phyloP scores from a whole-genome alignment of 805 yeast genomes.

The Teunomyces kruisii region DNA sequence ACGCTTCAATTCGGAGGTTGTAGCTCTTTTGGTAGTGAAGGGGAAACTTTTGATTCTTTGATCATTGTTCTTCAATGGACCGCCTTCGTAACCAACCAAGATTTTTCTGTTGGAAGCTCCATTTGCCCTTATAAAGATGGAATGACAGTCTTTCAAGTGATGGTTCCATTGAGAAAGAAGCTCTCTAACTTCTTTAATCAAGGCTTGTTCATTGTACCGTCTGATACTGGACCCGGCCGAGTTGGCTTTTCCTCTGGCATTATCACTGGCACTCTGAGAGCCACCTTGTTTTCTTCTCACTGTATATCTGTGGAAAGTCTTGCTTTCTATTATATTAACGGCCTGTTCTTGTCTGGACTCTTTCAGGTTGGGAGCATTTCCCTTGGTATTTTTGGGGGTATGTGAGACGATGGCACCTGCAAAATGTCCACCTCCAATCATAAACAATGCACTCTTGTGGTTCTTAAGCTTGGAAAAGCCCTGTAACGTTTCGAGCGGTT shows the following conservation, averaged over 20 bases:
- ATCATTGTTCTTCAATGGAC: constrained; percentile 54
- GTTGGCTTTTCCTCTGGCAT: constrained; percentile 90
- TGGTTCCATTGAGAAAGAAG: constrained; percentile 65
- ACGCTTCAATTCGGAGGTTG: constrained; percentile 71
- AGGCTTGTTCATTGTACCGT: constrained; percentile 84
- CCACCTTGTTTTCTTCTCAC: constrained; percentile 98
- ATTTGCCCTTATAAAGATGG: constrained; percentile 77
- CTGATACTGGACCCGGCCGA: constrained; percentile 93
- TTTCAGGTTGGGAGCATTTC: constrained; percentile 49
- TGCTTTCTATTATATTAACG: constrained; percentile 67
- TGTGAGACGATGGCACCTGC: constrained; percentile 93
- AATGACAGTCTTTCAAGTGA: constrained; percentile 58
- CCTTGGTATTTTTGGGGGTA: constrained; percentile 52
- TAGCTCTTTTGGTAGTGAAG: constrained; percentile 87
- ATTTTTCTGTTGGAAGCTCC: constrained; percentile 67
- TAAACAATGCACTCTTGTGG: constrained; percentile 70
- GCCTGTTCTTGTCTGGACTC: constrained; percentile 58
- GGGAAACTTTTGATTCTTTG: constrained; percentile 70
- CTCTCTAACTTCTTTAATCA: constrained; percentile 74
- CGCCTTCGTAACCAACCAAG: constrained; percentile 65
- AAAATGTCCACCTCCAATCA: constrained; percentile 98
- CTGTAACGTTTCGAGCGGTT: constrained; percentile 52
- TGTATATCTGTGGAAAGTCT: constrained; percentile 91
- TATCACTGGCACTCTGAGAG: constrained; percentile 88
- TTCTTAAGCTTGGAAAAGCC: constrained; percentile 29